Evolutionary conservation across 495 filamentous ascomycete species (phyloP).

Genomic region (Daldinia loculata): DNA sequence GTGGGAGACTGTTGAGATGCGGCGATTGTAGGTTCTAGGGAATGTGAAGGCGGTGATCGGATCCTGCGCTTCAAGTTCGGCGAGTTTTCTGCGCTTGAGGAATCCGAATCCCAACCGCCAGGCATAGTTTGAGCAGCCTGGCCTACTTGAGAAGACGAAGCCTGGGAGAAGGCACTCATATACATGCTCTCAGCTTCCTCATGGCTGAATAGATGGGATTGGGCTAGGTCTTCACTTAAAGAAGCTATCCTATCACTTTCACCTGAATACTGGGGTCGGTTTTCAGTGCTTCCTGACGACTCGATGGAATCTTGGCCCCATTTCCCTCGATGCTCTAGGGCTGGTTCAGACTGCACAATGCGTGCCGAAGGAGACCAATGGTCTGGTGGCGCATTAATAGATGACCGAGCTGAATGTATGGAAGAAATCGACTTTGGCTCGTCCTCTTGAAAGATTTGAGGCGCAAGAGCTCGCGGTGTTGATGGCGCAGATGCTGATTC

Average conservation of each 20-base stretch:
- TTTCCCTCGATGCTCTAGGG: slow-evolving; percentile 38
- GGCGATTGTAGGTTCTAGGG: not conserved
- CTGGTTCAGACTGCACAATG: slow-evolving; percentile 52
- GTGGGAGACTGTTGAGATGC: not conserved
- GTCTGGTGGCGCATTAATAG: slow-evolving; percentile 32
- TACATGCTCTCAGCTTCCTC: slow-evolving; percentile 98
- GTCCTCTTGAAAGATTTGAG: slow-evolving; percentile 22
- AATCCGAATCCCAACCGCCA: slow-evolving; percentile 65
- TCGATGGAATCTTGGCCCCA: slow-evolving; percentile 41
- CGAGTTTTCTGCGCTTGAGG: slow-evolving; percentile 28
- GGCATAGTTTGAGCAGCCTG: slow-evolving; percentile 57
- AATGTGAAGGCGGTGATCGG: not conserved
- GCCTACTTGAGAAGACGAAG: slow-evolving; percentile 51
- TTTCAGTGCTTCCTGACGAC: slow-evolving; percentile 32
- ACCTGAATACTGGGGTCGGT: slow-evolving; percentile 35
- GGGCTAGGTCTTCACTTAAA: slow-evolving; percentile 60
- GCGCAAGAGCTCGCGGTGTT: slow-evolving; percentile 53
- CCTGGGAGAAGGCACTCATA: slow-evolving; percentile 68
- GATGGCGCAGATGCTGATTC: slow-evolving; percentile 50
- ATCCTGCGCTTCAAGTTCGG: slow-evolving; percentile 11
- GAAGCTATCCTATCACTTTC: slow-evolving; percentile 34
- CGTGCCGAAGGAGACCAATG: slow-evolving; percentile 46
- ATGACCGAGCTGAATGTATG: slow-evolving; percentile 47
- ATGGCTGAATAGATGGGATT: slow-evolving; percentile 85
- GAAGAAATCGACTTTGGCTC: slow-evolving; percentile 9